Conservation (phyloP, 768 basidiomycete species). For the Auricularia heimuer region DNA sequence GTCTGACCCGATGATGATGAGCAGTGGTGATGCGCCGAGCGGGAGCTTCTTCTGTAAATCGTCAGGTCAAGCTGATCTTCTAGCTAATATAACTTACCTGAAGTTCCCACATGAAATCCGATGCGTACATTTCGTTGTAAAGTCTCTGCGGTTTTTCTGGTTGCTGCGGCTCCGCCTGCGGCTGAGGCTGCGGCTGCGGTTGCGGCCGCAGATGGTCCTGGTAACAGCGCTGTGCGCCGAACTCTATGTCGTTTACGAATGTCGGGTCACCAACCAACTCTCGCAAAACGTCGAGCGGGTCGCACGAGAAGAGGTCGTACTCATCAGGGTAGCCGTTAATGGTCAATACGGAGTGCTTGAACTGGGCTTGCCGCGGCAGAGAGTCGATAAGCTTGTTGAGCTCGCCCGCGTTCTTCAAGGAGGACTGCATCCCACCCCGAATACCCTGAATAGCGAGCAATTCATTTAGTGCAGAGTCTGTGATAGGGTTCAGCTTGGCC, state of each 20-base stretch:
- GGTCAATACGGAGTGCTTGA: background rate
- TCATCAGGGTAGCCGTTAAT: background rate
- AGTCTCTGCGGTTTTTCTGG: slow-evolving; percentile 11
- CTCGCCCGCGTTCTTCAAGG: background rate
- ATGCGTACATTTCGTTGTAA: slow-evolving; percentile 29
- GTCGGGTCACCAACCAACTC: slow-evolving; percentile 21
- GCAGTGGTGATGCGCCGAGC: background rate
- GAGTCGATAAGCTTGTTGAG: background rate
- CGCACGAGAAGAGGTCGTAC: background rate
- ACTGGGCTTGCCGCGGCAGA: background rate
- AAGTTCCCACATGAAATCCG: slow-evolving; percentile 25
- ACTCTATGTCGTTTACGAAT: slow-evolving; percentile 21
- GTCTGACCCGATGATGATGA: background rate
- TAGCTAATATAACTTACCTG: slow-evolving; percentile 19
- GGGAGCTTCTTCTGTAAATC: background rate
- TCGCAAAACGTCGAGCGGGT: slow-evolving; percentile 20
- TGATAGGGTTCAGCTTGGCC: background rate
- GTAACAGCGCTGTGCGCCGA: slow-evolving; percentile 21
- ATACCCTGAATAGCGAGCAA: background rate
- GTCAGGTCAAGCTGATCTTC: too few relatives aligned
- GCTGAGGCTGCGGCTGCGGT: too few relatives aligned
- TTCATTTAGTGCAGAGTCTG: background rate
- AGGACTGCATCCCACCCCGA: background rate
- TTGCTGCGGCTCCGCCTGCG: too few relatives aligned
- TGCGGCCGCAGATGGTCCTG: background rate